Percentiles rank a stretch among this genome's conserved stretches.
phyloP scores from a whole-genome alignment of 1,284 basidiomycete species.

The Ceratobasidium sp. region DNA sequence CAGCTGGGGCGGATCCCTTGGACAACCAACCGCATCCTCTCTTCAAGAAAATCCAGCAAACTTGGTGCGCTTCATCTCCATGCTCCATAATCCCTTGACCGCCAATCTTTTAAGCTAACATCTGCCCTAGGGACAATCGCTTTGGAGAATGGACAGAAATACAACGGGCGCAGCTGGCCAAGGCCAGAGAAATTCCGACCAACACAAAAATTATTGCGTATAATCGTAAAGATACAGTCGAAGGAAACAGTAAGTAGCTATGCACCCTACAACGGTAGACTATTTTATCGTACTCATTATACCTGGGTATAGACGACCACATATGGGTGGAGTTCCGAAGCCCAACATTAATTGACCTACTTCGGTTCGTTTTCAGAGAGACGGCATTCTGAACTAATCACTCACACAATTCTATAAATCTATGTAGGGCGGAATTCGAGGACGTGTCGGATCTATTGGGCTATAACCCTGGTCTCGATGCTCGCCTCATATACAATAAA shows the following conservation, averaged over 20 bases:
- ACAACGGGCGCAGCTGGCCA: not conserved
- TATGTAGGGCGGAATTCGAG: not conserved
- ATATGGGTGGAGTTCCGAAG: conserved; percentile 27
- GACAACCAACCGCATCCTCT: not conserved
- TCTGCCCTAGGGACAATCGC: not conserved
- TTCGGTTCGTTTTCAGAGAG: not conserved
- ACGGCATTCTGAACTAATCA: too few species aligned
- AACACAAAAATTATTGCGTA: conserved; percentile 13
- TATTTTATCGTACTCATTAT: not conserved
- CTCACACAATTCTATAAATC: not conserved
- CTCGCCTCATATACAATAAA: conserved; percentile 12
- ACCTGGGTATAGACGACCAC: not conserved
- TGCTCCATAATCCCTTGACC: too few species aligned
- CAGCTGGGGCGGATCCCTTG: not conserved
- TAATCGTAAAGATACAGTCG: not conserved
- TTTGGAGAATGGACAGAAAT: not conserved
- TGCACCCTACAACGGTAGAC: not conserved
- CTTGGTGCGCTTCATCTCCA: not conserved
- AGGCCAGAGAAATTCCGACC: not conserved
- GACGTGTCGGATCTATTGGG: not conserved
- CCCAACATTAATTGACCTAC: not conserved
- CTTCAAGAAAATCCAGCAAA: conserved; percentile 1
- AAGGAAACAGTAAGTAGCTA: not conserved
- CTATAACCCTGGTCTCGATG: not conserved
- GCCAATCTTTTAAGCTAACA: too few species aligned